Evolutionary conservation across 495 filamentous ascomycete genomes (phyloP).

Genomic region (Daldinia bambusicola): DNA sequence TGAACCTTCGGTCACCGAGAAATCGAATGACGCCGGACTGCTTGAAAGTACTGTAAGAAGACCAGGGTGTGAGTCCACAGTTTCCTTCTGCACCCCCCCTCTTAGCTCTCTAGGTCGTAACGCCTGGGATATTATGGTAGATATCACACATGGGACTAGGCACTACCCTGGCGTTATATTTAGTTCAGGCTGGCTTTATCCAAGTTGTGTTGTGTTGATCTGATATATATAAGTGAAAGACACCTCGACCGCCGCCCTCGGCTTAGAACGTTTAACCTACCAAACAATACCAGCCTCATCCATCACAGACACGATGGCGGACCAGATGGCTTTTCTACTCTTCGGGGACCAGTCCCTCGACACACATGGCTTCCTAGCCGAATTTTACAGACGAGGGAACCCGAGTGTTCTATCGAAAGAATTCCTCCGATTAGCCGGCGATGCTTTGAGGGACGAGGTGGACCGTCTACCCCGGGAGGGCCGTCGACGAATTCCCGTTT

Average conservation of each 20-base stretch:
- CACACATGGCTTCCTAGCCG: constrained; percentile 72
- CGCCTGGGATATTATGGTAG: constrained; percentile 30
- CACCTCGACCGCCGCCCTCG: constrained; percentile 32
- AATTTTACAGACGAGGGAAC: constrained; percentile 67
- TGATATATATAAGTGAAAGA: constrained; percentile 49
- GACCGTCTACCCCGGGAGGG: constrained; percentile 67
- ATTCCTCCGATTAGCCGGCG: constrained; percentile 70
- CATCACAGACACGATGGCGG: constrained; percentile 51
- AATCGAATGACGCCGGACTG: constrained; percentile 45
- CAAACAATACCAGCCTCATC: constrained; percentile 35
- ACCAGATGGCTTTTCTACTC: constrained; percentile 62
- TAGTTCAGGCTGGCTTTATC: constrained; percentile 38
- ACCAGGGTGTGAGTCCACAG: constrained; percentile 38
- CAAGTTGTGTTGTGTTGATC: constrained; percentile 33
- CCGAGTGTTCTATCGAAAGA: constrained; percentile 71
- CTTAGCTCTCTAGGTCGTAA: constrained; percentile 15
- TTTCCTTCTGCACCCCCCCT: constrained; percentile 31
- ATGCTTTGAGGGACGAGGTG: constrained; percentile 72
- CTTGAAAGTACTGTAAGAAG: constrained; percentile 33
- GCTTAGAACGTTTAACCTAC: constrained; percentile 26
- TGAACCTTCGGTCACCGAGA: constrained; percentile 58
- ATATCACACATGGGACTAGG: constrained; percentile 44
- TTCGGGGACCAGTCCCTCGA: constrained; percentile 86
- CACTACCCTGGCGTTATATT: constrained; percentile 43
- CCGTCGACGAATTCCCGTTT: constrained; percentile 71